Percentiles rank a stretch among this genome's conserved stretches.
Conservation (phyloP, 129 eudicot species). For the Flaveria ramosissima region DNA sequence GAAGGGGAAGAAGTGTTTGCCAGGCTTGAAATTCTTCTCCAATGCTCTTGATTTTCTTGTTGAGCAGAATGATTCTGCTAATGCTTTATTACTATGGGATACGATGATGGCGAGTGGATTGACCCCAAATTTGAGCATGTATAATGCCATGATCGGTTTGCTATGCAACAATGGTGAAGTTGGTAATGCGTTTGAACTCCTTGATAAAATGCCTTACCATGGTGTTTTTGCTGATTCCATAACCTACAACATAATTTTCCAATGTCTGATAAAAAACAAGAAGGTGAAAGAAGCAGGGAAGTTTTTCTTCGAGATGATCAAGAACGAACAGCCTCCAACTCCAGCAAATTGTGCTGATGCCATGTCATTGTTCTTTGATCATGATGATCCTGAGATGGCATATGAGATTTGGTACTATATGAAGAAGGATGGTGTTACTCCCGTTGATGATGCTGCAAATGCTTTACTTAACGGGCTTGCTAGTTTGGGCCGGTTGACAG, state of each 20-base stretch:
- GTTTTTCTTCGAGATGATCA: constrained; percentile 79
- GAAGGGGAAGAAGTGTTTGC: constrained; percentile 80
- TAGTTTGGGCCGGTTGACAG: constrained; percentile 58
- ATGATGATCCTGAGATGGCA: constrained; percentile 88
- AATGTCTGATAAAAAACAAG: constrained; percentile 59
- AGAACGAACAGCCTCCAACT: constrained; percentile 81
- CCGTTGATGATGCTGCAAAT: constrained; percentile 73
- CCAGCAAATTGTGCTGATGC: constrained; percentile 64
- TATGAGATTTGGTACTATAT: constrained; percentile 72
- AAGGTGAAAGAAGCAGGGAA: constrained; percentile 68
- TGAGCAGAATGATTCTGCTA: constrained; percentile 60
- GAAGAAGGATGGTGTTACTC: constrained; percentile 51
- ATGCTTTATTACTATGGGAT: constrained; percentile 70
- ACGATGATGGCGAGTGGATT: constrained; percentile 58
- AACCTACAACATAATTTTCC: constrained; percentile 73
- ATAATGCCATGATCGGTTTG: constrained; percentile 71
- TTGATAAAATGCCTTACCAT: constrained; percentile 69
- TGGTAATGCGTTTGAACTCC: constrained; percentile 54
- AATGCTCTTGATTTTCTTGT: constrained; percentile 68
- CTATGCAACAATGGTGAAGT: constrained; percentile 60
- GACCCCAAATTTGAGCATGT: constrained; percentile 64
- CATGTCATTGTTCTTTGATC: constrained; percentile 63
- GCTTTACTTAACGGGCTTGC: constrained; percentile 74
- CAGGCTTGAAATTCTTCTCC: constrained; percentile 80
- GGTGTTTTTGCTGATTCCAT: constrained; percentile 73